phyloP scores from a whole-genome alignment of 768 basidiomycete genomes.

The Leccinum fibrillosum region DNA sequence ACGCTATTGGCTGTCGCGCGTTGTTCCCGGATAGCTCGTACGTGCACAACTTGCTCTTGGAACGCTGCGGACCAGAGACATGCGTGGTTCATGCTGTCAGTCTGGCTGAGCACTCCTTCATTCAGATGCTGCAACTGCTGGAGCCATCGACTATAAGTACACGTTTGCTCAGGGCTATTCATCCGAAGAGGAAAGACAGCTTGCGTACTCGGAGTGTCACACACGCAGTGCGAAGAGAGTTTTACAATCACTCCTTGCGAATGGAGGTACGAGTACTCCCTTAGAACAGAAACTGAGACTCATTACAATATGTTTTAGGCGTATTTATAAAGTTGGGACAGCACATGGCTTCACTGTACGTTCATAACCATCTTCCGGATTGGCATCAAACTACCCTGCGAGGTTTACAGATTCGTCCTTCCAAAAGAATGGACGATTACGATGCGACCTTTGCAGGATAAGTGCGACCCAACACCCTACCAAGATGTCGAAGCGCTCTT shows the following conservation, averaged over 20 bases:
- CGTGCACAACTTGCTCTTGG: slow-evolving; percentile 28
- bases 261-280: slow-evolving; percentile 60
- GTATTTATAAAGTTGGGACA: slow-evolving; percentile 91
- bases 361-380: slow-evolving; percentile 19
- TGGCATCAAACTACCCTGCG: slow-evolving; percentile 7
- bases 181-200: slow-evolving; percentile 46
- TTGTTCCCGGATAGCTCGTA: slow-evolving; percentile 76
- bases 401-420: slow-evolving; percentile 43
- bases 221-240: slow-evolving; percentile 76
- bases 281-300: background rate
- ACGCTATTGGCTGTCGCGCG: slow-evolving; percentile 67
- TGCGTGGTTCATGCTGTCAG: slow-evolving; percentile 10
- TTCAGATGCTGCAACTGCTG: slow-evolving; percentile 56
- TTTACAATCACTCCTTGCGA: slow-evolving; percentile 78
- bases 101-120: slow-evolving; percentile 3
- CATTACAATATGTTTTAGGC: slow-evolving; percentile 36
- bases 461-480: slow-evolving; percentile 86
- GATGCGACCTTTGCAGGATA: slow-evolving; percentile 76
- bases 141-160: slow-evolving; percentile 70
- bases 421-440: slow-evolving; percentile 62
- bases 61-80: slow-evolving; percentile 24
- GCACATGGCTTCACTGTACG: slow-evolving; percentile 69
- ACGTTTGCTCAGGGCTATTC: slow-evolving; percentile 55
- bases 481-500: slow-evolving; percentile 76
- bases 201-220: slow-evolving; percentile 78